Evolutionary conservation across 2,329 filamentous ascomycete species (phyloP).

Genomic region (Aspergillus pseudotamarii): DNA sequence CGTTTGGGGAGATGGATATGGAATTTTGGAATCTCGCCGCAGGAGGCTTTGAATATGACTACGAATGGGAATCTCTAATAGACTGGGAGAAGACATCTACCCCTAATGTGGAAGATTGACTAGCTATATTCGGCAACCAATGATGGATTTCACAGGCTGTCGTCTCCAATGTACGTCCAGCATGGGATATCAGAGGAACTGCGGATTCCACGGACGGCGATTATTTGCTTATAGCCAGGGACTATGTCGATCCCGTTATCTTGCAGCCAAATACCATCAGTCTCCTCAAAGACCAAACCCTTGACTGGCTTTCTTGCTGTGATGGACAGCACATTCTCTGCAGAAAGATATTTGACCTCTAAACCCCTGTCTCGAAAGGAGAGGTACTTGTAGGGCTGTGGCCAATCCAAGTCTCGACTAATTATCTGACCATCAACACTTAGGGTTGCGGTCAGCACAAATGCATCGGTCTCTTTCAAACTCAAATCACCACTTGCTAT

Average conservation of each 20-base stretch:
- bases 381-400: constrained; percentile 5
- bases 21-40: neutral
- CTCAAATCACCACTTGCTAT: neutral
- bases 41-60: too few species aligned
- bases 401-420: constrained; percentile 4
- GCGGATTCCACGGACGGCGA: neutral
- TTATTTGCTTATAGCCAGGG: neutral
- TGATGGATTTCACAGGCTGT: neutral
- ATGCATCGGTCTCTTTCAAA: neutral
- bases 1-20: neutral
- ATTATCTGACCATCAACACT: neutral
- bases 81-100: too few species aligned
- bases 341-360: neutral
- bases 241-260: constrained; percentile 4
- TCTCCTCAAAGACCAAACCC: neutral
- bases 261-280: neutral
- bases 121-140: neutral
- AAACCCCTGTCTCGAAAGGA: neutral
- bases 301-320: neutral
- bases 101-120: too few species aligned
- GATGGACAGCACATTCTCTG: neutral
- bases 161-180: neutral
- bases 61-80: too few species aligned
- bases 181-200: neutral
- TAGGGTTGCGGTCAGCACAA: constrained; percentile 18